Base-by-base conservation (phyloP, 2,329 filamentous ascomycete genomes). In the Diaporthe sp. region DNA sequence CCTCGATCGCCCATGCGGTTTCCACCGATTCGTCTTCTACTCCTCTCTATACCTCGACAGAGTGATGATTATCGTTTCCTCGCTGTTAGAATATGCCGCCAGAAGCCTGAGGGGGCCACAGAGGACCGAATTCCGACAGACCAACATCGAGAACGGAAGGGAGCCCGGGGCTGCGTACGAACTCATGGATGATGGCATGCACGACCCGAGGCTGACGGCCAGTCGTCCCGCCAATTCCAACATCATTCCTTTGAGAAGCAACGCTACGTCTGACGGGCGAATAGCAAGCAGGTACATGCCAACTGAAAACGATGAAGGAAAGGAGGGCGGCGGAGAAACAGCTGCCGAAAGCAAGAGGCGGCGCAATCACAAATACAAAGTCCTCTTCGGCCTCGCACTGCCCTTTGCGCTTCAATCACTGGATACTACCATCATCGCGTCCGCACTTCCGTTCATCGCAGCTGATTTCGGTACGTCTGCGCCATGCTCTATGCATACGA, bases 381-480 rank as follows among this genome's bases (percentile, higher is more conserved):
- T 50, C 19, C n/a, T 92, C 55, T 75, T 87, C 3, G 90, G 91
- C 3, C 84, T 94, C 0, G 80, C 90, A 10, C 82, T 91, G 6
- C 92, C 92, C 0, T 93, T 90, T 78, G 87, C 90, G 13, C 85
- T 93, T 0, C 89, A 92, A 75, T 87, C 90, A 3, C 85, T 93
- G 2, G 92, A 94, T 80, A 84, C 89, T 2, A 94, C 92, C 45
- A 74, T 69, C 58, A 77, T 92, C 19, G 89, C 90, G 4, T 88
- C 88, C 19, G 90, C 90, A 0, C 82, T 91, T n/a, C 89, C 90
- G 0, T 90, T 87, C 77, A 93, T 94, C 64, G 92, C 91, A 5
- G 85, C 88, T 0, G 90, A 93, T 79, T 94, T 94, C 80, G 81
- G 89, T 91, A 82, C n/a, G n/a, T n/a, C n/a, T n/a, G n/a, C n/a